A percentile compares a stretch with the other conserved stretches of the same genome.
phyloP scores from a whole-genome alignment of 306 rosid species.

The Castanea crenata region DNA sequence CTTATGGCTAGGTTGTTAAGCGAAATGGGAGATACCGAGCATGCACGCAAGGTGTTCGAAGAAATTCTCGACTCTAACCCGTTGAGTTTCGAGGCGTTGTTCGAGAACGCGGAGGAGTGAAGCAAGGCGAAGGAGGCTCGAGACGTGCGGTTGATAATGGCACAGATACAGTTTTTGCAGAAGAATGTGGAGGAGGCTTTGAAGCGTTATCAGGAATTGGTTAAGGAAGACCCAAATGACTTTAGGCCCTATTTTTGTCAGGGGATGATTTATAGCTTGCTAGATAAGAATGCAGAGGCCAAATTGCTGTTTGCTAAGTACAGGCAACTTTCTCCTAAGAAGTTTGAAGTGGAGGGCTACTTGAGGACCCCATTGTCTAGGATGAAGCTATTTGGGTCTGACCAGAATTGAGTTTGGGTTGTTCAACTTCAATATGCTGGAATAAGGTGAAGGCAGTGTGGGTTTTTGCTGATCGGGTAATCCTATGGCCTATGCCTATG shows the following conservation, averaged over 20 bases:
- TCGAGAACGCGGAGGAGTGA: conserved; percentile 74
- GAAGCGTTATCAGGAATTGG: conserved; percentile 47
- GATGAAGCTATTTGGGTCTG: conserved; percentile 72
- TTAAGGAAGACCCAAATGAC: conserved; percentile 70
- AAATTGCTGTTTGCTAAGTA: conserved; percentile 71
- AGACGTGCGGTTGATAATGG: conserved; percentile 77
- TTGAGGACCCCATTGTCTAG: conserved; percentile 72
- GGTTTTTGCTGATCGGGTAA: background rate
- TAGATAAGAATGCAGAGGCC: conserved; percentile 77
- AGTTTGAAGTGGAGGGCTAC: conserved; percentile 87
- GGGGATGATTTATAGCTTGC: conserved; percentile 89
- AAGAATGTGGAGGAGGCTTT: conserved; percentile 81
- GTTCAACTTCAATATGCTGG: conserved; percentile 23
- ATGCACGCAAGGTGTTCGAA: conserved; percentile 59
- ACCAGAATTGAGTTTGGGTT: conserved; percentile 51
- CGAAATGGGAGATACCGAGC: conserved; percentile 50
- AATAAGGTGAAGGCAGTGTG: conserved; percentile 8
- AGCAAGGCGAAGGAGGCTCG: conserved; percentile 63
- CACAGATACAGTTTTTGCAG: conserved; percentile 81
- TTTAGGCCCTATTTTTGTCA: conserved; percentile 84
- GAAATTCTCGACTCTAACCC: conserved; percentile 58
- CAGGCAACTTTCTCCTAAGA: conserved; percentile 72
- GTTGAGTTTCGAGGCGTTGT: conserved; percentile 69
- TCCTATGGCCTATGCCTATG: background rate
- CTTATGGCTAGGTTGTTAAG: conserved; percentile 52